Evolutionary conservation across 768 basidiomycete species (phyloP), one percentile per base, ranked within the genome.

Genomic region (Kwoniella mangroviensis): DNA sequence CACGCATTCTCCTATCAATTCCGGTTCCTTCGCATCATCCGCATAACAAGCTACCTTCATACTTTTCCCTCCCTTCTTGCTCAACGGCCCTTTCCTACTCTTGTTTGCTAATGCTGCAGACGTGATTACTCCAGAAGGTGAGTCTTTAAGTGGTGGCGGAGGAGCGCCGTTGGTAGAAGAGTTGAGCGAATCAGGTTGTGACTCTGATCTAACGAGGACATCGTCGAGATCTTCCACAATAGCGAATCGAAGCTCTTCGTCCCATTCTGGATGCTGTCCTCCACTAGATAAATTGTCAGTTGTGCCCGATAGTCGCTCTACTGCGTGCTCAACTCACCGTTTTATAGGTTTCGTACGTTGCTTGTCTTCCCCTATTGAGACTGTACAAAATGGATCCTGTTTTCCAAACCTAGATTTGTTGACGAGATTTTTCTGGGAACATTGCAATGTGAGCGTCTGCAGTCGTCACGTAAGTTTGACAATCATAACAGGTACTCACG

Each of bases 231-330:
- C 87, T 75, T 88, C 89, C 74, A 87, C 81, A 57, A 98, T 86
- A 5, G 89, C 87, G 81, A 94, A 98, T 53, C 93, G 88, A 63
- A 95, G 82, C 82, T 97, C 94, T 42, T 89, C 89, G 79, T 97
- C 94, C 93, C 94, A 98, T 69, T 90, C 88, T 2, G 95, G 95
- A 82, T 92, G 91, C 79, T 98, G 95, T 0, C 95, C 95, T 2
- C 94, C 94, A 79, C 90, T 83, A 49, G 11, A 13, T 5, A 21
- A 15, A 51, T 34, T 34, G 24, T 65, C 42, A 60, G 72, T 51
- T 61, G 60, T 40, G 52, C 53, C 40, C 15, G 34, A 21, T 17
- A 11, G 17, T 28, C 12, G 11, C 42, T 17, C 19, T 26, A 40
- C 21, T 26, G 26, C 3, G 21, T 24, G 17, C 9, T 5, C 24